Base-by-base conservation (phyloP, 192 early-diverging fungal species). In the Mortierella hygrophila region DNA sequence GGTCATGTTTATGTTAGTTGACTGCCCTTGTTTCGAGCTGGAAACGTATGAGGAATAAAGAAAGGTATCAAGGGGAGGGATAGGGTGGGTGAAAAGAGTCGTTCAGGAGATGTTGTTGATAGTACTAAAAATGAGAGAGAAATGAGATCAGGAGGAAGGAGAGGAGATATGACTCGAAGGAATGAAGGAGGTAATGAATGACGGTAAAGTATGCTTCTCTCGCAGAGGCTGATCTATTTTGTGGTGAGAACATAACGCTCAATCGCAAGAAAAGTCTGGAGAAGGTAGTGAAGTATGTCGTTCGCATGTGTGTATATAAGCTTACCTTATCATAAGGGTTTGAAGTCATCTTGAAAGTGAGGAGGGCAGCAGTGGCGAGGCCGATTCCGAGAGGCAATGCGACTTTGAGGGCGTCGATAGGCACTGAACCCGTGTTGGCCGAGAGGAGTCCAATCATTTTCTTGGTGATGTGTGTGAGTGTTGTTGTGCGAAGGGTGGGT, bases 371-470 rank as follows among this genome's bases (percentile, higher is more conserved):
- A 4, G 84, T 81, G 72, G 79, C 79, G 57, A 86, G 57, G 7
- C 84, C 84, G 46, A 86, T 60, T 15, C 84, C 76, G 21, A 86
- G 74, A 23, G 84, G 84, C 16, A 86, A 15, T 3, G 76, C 75
- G 8, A 38, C 68, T 42, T 74, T 80, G 21, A 86, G 37, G 18
- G 76, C 42, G n/a, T 86, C 79, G 16, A 46, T 38, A 1, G 83
- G 77, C n/a, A 68, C 40, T 20, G 73, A n/a, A 2, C 23, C 37
- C 3, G 83, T n/a, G 29, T 78, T 72, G 9, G 69, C 71, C 18
- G 78, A 80, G 8, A 80, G 46, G 38, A 85, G 75, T 29, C 78
- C 78, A 13, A 85, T 26, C 83, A 85, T 85, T 65, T n/a, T 65
- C 3, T 57, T n/a, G 21, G 26, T 57, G 2, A 26, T 35, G 7